These are phyloP conservation scores for Auricularia sp. DNA, from an alignment of 768 basidiomycete genomes.

Conservation along the genomic window DNA sequence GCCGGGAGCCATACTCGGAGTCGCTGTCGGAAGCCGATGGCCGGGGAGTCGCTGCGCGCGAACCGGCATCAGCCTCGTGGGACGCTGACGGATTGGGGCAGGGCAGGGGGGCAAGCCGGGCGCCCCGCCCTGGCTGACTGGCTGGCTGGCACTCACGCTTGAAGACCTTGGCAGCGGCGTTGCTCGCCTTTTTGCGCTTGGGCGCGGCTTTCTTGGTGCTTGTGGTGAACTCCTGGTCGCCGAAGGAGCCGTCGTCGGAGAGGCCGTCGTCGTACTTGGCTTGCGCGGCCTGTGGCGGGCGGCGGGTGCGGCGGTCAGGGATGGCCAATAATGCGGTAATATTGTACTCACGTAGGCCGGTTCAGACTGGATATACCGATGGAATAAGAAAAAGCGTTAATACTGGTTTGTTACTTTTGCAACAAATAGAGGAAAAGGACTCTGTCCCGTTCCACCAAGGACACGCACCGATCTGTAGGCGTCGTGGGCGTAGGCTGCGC, in stretches of 20 bases:
- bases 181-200: conserved; percentile 8
- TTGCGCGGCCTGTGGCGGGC: background rate
- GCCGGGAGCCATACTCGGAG: conserved; percentile 76
- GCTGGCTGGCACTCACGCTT: conserved; percentile 3
- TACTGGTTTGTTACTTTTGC: background rate
- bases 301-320: background rate
- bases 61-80: background rate
- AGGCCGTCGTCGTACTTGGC: conserved; percentile 8
- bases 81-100: background rate
- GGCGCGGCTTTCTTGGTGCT: conserved; percentile 6
- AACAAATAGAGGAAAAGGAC: background rate
- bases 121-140: background rate
- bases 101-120: background rate
- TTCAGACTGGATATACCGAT: background rate
- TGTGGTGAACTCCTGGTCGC: conserved; percentile 7
- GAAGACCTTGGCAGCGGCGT: conserved; percentile 1
- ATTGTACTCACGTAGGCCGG: background rate
- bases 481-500: conserved; percentile 1
- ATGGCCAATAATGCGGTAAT: background rate
- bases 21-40: conserved; percentile 65
- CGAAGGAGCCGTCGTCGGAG: conserved; percentile 9
- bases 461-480: background rate
- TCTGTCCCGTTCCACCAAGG: background rate
- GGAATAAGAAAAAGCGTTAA: background rate
- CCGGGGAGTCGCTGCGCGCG: conserved; percentile 23